These are phyloP conservation scores for Aspergillus melleus DNA, from an alignment of 2,329 filamentous ascomycete species.

Conservation along the genomic window DNA sequence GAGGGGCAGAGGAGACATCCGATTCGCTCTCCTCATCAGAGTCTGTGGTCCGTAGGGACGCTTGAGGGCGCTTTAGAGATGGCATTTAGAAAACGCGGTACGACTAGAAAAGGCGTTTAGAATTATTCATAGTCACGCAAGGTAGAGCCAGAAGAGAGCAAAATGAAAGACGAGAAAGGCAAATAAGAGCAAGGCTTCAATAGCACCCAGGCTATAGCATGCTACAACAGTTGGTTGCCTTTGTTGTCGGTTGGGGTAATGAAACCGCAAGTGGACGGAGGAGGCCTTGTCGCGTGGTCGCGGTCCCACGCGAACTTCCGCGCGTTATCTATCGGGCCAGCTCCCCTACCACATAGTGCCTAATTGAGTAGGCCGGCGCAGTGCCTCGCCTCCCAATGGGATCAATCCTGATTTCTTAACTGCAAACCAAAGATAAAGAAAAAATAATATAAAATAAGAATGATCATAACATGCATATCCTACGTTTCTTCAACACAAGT, in stretches of 20 bases:
- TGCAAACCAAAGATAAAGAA: too few relatives aligned
- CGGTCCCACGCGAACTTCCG: neutral
- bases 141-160: neutral
- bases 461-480: too few relatives aligned
- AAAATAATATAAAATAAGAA: too few relatives aligned
- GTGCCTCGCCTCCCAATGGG: too few relatives aligned
- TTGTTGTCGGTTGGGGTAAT: neutral
- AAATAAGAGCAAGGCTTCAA: neutral
- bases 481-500: too few relatives aligned
- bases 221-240: neutral
- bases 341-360: too few relatives aligned
- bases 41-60: conserved; percentile 30
- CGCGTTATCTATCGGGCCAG: neutral
- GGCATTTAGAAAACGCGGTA: conserved; percentile 35
- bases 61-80: conserved; percentile 43
- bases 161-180: neutral
- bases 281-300: neutral
- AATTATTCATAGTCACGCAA: neutral
- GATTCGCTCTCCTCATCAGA: conserved; percentile 27
- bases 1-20: conserved; percentile 29
- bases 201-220: neutral
- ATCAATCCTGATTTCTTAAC: too few relatives aligned
- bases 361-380: too few relatives aligned
- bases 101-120: neutral
- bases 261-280: neutral